These are phyloP conservation scores for Coemansia sp. DNA, from an alignment of 192 early-diverging fungal species.

Conservation along the genomic window DNA sequence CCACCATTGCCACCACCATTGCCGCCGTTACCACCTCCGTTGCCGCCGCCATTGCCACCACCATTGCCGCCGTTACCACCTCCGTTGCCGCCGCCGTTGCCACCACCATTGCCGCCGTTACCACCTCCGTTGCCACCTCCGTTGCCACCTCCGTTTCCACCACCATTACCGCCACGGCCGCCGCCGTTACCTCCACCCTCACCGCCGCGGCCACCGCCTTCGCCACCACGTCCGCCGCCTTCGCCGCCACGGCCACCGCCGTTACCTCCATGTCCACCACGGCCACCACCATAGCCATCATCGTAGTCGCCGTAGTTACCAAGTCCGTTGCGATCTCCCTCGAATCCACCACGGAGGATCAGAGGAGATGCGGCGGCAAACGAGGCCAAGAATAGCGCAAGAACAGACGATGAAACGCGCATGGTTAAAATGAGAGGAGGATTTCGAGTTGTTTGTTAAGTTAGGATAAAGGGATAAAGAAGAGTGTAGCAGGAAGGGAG, in stretches of 20 bases:
- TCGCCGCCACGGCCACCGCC: slow-evolving; percentile 10
- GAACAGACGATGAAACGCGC: slow-evolving; percentile 35
- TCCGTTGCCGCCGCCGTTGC: background rate
- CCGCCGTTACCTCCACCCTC: background rate
- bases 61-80: slow-evolving; percentile 1
- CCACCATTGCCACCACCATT: slow-evolving; percentile 1
- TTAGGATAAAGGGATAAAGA: background rate
- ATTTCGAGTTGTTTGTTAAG: background rate
- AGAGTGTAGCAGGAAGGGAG: background rate
- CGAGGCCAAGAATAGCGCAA: slow-evolving; percentile 22
- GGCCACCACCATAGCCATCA: slow-evolving; percentile 3
- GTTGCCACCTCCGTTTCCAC: slow-evolving; percentile 7
- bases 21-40: slow-evolving; percentile 9
- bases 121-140: background rate
- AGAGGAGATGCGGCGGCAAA: slow-evolving; percentile 31
- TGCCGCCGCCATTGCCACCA: background rate
- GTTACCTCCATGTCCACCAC: slow-evolving; percentile 14
- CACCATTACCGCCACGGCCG: slow-evolving; percentile 7
- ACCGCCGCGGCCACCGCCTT: background rate
- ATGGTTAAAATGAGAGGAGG: slow-evolving; percentile 11
- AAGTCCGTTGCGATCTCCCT: background rate
- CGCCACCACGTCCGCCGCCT: slow-evolving; percentile 7
- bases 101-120: slow-evolving; percentile 2
- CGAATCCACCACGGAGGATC: slow-evolving; percentile 2
- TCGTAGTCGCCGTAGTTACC: slow-evolving; percentile 5